Base-by-base conservation (phyloP, 2,329 filamentous ascomycete genomes). In the Raffaelea ambrosiae region DNA sequence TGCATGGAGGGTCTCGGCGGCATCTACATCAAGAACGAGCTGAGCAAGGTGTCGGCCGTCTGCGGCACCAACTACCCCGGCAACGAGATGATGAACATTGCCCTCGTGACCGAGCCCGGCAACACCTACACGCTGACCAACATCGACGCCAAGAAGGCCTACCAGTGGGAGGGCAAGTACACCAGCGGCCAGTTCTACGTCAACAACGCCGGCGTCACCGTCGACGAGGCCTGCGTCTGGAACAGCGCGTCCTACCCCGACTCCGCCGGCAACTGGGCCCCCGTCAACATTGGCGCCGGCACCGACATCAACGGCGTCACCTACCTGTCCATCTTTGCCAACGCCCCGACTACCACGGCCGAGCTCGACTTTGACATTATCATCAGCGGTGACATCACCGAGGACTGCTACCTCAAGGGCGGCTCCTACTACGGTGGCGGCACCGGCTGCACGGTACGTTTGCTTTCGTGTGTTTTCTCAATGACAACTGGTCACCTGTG, bases 11-110 rank as follows among this genome's bases (percentile, higher is more conserved):
- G 90, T 53, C 76, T 77, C 44, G 80, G 81, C 38, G 79, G 83
- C 55, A 78, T 96, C 55, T 72, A 73, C 51, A 78, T 95, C 51
- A 62, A 83, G 65, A 98, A 95, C 75, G 80, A 83, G 48, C 74
- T 96, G 31, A 61, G 66, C 44, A 62, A 77, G 35, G 68, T 76
- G 40, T 84, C 87, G 23, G 77, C 84, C 40, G 77, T 95, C 57
- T 98, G 93, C 80, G 88, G 88, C 66, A 97, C 93, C 55, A 89
- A 96, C 66, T 98, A 98, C 69, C 93, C 93, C 53, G 91, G 89
- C 61, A 89, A 82, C 50, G 93, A 98, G 72, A 75, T 75, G 58
- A 91, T 95, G 81, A 87, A 86, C 47, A 77, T 97, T 50, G 87
- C 91, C 41, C 70, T 90, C 42, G 68, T 79, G 49, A 74, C 84